Evolutionary conservation across 148 eudicot species (phyloP).

Genomic region (Diospyros lotus): DNA sequence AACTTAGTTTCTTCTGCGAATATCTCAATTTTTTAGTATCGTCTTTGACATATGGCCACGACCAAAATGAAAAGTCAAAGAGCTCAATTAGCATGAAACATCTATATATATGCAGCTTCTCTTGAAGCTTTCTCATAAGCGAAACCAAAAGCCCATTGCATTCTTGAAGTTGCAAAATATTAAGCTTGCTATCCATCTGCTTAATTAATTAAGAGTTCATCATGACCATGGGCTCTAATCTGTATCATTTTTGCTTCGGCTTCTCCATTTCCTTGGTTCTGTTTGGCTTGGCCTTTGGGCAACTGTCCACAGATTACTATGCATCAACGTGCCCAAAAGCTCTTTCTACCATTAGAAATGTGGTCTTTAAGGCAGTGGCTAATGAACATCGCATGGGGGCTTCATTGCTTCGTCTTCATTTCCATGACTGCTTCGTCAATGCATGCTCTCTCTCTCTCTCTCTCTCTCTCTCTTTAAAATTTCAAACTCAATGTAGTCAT

Average conservation of each 20-base stretch:
- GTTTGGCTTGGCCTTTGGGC: slow-evolving; percentile 13
- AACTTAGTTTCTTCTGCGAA: not conserved
- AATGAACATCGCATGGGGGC: slow-evolving; percentile 28
- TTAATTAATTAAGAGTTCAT: too few relatives aligned
- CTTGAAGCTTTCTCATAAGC: not conserved
- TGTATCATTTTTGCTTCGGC: not conserved
- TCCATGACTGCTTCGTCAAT: slow-evolving; percentile 33
- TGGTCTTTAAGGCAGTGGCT: slow-evolving; percentile 19
- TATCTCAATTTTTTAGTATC: too few relatives aligned
- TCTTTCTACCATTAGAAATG: slow-evolving; percentile 15
- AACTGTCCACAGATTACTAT: slow-evolving; percentile 21
- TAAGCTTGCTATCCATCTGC: too few relatives aligned
- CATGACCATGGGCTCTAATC: slow-evolving; percentile 5
- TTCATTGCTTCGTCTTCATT: slow-evolving; percentile 33
- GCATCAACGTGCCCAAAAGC: slow-evolving; percentile 18
- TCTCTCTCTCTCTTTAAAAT: not conserved
- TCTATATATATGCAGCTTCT: not conserved
- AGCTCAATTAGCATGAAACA: not conserved
- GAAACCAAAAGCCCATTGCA: not conserved
- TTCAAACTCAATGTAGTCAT: too few relatives aligned
- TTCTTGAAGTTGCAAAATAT: too few relatives aligned
- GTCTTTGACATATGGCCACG: not conserved
- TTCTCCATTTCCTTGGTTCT: not conserved
- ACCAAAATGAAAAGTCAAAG: too few relatives aligned
- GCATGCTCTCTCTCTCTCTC: slow-evolving; percentile 20